Base-by-base conservation (phyloP, 768 basidiomycete species). In the Butyriboletus loyo region DNA sequence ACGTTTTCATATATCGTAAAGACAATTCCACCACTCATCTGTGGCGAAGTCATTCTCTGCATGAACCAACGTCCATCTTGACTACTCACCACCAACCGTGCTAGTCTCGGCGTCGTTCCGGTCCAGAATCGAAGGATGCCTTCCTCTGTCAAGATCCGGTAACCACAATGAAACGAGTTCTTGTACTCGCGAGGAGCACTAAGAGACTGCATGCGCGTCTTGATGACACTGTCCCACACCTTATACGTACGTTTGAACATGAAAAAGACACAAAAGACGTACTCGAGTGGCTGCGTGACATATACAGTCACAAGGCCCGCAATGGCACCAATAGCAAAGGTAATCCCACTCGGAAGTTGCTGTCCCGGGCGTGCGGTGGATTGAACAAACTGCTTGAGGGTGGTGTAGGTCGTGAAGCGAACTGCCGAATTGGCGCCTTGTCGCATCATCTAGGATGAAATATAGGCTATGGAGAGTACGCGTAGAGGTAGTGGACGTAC, bases 351-450 rank as follows among this genome's bases (percentile, higher is more conserved):
- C 0, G 97, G 96, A 5, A 98, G 75, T 2, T 82, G 79, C 62
- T 93, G 89, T 4, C 94, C 94, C 0, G 93, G 85, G 31, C 88
- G 80, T 1, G 86, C 79, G 17, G 83, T 86, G 22, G 92, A 87
- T 65, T 92, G 92, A 1, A 93, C 92, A 58, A 93, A 83, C 63
- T 97, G 93, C 72, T 97, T 98, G 53, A 98, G 76, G 0, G 92
- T 96, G 3, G 89, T 83, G 71, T 98, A 98, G 0, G 92, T 93
- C 43, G 95, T 94, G 74, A 98, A 98, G 30, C 96, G 81, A 28
- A 98, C 84, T 10, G 97, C 94, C 5, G 94, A 98, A 67, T 98
- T 99, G 37, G 95, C 96, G 35, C 93, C 94, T 83, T 98, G 96
- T 27, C 94, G 87, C 82, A 96, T 89, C 84, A 96, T 92, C 92